phyloP scores from a whole-genome alignment of 208 protist species.

The Acanthamoeba pearcei region DNA sequence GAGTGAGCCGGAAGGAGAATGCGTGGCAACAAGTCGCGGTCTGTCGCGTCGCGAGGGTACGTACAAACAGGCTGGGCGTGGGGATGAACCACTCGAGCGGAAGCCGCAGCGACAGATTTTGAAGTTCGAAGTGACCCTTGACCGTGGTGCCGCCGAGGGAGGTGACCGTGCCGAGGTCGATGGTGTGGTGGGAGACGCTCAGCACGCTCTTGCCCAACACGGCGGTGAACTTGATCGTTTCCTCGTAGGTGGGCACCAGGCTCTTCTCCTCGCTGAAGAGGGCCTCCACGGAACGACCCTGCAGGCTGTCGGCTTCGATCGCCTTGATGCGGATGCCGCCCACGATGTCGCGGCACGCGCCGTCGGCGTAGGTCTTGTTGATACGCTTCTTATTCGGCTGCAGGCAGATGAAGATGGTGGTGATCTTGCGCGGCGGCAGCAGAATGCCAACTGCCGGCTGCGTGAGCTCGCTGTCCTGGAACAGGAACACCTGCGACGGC shows the following conservation, averaged over 20 bases:
- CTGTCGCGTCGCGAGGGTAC: not conserved
- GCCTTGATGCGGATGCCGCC: conserved; percentile 83
- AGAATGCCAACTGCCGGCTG: conserved; percentile 74
- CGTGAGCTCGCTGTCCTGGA: conserved; percentile 76
- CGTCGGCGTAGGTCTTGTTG: conserved; percentile 78
- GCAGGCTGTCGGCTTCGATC: conserved; percentile 22
- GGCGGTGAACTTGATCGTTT: conserved; percentile 81
- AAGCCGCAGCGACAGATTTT: conserved; percentile 8
- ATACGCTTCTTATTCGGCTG: conserved; percentile 79
- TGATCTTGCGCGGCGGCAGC: conserved; percentile 64
- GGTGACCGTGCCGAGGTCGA: conserved; percentile 79
- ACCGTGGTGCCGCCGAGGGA: conserved; percentile 64
- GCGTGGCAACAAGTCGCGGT: not conserved
- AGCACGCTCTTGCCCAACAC: conserved; percentile 81
- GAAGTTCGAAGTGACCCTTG: conserved; percentile 56
- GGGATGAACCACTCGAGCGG: conserved; percentile 71
- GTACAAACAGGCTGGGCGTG: conserved; percentile 48
- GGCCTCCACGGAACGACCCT: not conserved
- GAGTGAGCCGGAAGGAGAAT: too few relatives aligned
- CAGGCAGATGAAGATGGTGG: conserved; percentile 80
- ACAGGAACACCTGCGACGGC: conserved; percentile 81
- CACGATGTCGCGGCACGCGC: conserved; percentile 82
- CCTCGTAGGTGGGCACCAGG: conserved; percentile 75
- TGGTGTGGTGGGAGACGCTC: conserved; percentile 50
- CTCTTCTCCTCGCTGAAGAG: conserved; percentile 14